Evolutionary conservation across 2,329 filamentous ascomycete genomes (phyloP).

Genomic region (Hypoxylon sp.): DNA sequence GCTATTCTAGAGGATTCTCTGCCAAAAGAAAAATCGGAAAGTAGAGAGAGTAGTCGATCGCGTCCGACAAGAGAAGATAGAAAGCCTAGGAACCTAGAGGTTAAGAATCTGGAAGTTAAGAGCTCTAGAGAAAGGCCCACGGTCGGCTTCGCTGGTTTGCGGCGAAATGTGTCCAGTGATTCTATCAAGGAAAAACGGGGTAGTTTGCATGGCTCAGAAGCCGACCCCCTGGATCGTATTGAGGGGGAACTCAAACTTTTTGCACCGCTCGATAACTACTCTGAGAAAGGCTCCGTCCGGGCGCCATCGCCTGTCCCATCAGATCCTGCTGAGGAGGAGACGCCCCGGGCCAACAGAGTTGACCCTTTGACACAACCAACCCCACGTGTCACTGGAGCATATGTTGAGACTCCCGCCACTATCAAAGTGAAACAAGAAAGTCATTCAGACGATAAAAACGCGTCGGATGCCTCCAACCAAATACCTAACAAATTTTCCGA

Average conservation of each 20-base stretch:
- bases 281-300: conserved; percentile 68
- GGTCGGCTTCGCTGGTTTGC: conserved; percentile 65
- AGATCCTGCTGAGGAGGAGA: conserved; percentile 59
- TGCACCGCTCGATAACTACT: conserved; percentile 68
- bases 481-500: conserved; percentile 9
- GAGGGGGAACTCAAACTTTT: conserved; percentile 71
- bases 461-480: conserved; percentile 15
- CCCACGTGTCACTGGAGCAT: conserved; percentile 69
- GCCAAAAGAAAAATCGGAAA: conserved; percentile 34
- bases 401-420: conserved; percentile 69
- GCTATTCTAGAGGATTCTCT: conserved; percentile 23
- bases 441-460: conserved; percentile 27
- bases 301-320: conserved; percentile 64
- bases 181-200: conserved; percentile 65
- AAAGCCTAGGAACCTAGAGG: conserved; percentile 28
- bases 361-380: conserved; percentile 68
- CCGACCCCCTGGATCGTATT: conserved; percentile 70
- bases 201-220: conserved; percentile 65
- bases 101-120: conserved; percentile 49
- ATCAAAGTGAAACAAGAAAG: conserved; percentile 51
- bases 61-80: conserved; percentile 44
- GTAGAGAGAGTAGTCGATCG: conserved; percentile 40
- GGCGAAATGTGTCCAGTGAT: conserved; percentile 62
- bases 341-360: conserved; percentile 62
- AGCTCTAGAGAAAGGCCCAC: conserved; percentile 55